These are phyloP conservation scores for Malbranchea zuffiana DNA, from an alignment of 2,329 filamentous ascomycete species.

Conservation along the genomic window DNA sequence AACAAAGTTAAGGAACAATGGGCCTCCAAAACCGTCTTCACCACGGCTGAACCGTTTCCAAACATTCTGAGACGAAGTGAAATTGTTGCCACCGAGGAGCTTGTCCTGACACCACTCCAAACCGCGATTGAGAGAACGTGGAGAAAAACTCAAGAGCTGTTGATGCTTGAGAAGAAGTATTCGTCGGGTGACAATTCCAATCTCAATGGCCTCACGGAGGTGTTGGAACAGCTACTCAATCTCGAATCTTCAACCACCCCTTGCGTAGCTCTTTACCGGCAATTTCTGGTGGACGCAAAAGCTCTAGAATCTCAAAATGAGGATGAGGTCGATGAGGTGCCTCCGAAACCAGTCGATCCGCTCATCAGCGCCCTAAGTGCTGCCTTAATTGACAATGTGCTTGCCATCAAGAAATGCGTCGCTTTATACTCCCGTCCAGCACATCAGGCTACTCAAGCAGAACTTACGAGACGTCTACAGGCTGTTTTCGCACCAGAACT, in stretches of 20 bases:
- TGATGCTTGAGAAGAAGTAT: slow-evolving; percentile 61
- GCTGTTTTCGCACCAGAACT: slow-evolving; percentile 51
- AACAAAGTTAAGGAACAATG: slow-evolving; percentile 58
- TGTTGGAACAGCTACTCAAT: slow-evolving; percentile 66
- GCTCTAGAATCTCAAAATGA: slow-evolving; percentile 17
- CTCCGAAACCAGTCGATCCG: slow-evolving; percentile 38
- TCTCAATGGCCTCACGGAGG: slow-evolving; percentile 59
- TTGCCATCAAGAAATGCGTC: slow-evolving; percentile 75
- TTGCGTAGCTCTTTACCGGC: slow-evolving; percentile 67
- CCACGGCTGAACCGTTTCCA: slow-evolving; percentile 75
- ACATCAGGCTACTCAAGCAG: slow-evolving; percentile 38
- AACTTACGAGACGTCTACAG: slow-evolving; percentile 31
- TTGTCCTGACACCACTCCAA: slow-evolving; percentile 63
- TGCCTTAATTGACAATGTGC: slow-evolving; percentile 77
- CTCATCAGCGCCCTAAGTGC: slow-evolving; percentile 73
- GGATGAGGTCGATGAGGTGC: slow-evolving; percentile 41
- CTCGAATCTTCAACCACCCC: slow-evolving; percentile 61
- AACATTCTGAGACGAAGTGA: slow-evolving; percentile 84
- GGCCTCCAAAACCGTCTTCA: slow-evolving; percentile 75
- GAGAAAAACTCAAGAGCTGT: slow-evolving; percentile 80
- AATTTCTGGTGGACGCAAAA: slow-evolving; percentile 50
- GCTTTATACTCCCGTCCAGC: slow-evolving; percentile 52
- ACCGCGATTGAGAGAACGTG: slow-evolving; percentile 85
- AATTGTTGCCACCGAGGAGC: slow-evolving; percentile 57
- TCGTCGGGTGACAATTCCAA: slow-evolving; percentile 61